These are phyloP conservation scores for Kodamaea kaohsiungensis DNA, from an alignment of 805 yeast species.

Conservation along the genomic window DNA sequence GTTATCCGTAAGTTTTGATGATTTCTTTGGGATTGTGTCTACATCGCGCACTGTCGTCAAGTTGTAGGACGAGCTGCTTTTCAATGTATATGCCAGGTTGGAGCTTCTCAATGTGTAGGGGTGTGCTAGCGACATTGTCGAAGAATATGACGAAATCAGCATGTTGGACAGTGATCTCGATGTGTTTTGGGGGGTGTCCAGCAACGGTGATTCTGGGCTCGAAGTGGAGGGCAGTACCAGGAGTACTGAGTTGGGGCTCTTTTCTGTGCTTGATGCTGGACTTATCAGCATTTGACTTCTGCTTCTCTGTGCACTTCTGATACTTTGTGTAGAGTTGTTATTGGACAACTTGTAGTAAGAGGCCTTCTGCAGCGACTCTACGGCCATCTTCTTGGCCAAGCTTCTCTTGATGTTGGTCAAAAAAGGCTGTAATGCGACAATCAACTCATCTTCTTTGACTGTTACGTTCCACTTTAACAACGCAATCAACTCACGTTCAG, in stretches of 20 bases:
- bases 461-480: conserved; percentile 84
- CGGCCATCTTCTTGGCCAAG: conserved; percentile 29
- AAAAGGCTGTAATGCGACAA: conserved; percentile 71
- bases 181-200: conserved; percentile 1
- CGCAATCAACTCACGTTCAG: conserved; percentile 83
- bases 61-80: conserved; percentile 8
- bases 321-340: conserved; percentile 3
- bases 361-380: conserved; percentile 27
- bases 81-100: conserved; percentile 9
- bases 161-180: conserved; percentile 13
- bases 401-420: conserved; percentile 68
- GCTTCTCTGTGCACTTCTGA: conserved; percentile 7
- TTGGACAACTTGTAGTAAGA: conserved; percentile 34
- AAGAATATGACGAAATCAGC: conserved; percentile 18
- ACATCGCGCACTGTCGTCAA: conserved; percentile 8
- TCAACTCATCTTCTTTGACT: conserved; percentile 69
- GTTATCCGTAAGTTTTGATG: background rate
- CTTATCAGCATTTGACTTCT: conserved; percentile 1
- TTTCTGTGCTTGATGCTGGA: background rate
- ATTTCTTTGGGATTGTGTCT: conserved; percentile 4
- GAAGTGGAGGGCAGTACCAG: conserved; percentile 5
- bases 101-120: conserved; percentile 17
- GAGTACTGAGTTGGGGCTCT: conserved; percentile 5
- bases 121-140: conserved; percentile 18
- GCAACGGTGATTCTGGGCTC: conserved; percentile 5